Evolutionary conservation across 2,329 filamentous ascomycete species (phyloP), one percentile per base, ranked within the genome.

Genomic region (Pseudofabraea citricarpa): DNA sequence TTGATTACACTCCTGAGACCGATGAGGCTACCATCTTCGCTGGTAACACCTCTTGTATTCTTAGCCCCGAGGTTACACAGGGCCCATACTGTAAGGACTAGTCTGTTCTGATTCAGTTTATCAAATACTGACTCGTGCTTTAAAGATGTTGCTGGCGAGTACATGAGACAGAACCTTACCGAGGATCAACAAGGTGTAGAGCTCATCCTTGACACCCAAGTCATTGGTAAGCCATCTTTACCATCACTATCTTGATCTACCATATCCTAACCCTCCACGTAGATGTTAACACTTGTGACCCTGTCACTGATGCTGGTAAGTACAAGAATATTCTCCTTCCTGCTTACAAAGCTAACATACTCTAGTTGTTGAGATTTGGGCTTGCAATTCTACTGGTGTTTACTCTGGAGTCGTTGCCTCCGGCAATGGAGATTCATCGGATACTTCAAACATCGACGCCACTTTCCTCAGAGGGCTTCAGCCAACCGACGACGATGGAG

Each of bases 171-270:
- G 35, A 60, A 77, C 49, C 58, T 77, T 27, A 65, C 61, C 18
- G 71, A 75, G 31, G 60, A 62, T 19, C 64, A 75, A 53, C 48
- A 53, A 12, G 74, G 74, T 38, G 63, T 78, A 22, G 62, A 66
- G 19, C 57, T 75, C 22, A 65, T 65, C 2, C 57, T 75, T 7
- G 72, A 75, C 52, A 67, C 73, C 50, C 73, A 77, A 54, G 61
- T 77, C 42, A 66, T 77, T 44, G n/a, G n/a, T n/a, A n/a, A n/a
- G n/a, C n/a, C 73, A 78, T 46, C n/a, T n/a, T n/a, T n/a, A n/a
- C n/a, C n/a, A n/a, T 65, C 74, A 36, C 64, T 68, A 45, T 75
- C 73, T 6, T 77, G 74, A 60, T 60, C 74, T 57, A 67, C 69
- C 8, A 64, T 76, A 2, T 64, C 67, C 1, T 56, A 69, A 42